These are phyloP conservation scores for Otatea glauca DNA, from an alignment of 176 grass and related monocot species.

Conservation along the genomic window DNA sequence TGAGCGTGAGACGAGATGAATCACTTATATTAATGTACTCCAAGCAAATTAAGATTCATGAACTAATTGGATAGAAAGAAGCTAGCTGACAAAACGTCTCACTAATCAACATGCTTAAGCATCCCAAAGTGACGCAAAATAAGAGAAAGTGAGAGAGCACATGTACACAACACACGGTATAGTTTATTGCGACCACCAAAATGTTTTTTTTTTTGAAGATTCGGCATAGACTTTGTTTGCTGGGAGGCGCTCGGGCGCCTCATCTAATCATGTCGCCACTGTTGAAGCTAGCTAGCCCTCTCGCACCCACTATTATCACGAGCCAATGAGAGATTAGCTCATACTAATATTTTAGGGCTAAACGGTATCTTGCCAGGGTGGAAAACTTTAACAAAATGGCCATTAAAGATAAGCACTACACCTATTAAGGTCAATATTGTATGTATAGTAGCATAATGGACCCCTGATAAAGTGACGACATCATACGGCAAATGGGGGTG, in stretches of 20 bases:
- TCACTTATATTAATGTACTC: not conserved
- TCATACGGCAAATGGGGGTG: slow-evolving; percentile 34
- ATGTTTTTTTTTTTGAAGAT: slow-evolving; percentile 15
- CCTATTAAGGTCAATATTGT: slow-evolving; percentile 54
- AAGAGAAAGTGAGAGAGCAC: slow-evolving; percentile 16
- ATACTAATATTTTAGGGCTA: slow-evolving; percentile 52
- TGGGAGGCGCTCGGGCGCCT: slow-evolving; percentile 52
- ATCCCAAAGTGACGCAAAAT: not conserved
- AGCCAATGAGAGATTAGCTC: slow-evolving; percentile 35
- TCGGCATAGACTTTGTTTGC: slow-evolving; percentile 57
- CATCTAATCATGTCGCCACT: slow-evolving; percentile 62
- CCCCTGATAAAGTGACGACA: slow-evolving; percentile 55
- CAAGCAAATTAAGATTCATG: not conserved
- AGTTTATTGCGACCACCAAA: slow-evolving; percentile 23
- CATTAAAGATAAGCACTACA: slow-evolving; percentile 64
- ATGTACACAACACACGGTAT: slow-evolving; percentile 31
- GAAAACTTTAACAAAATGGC: slow-evolving; percentile 49
- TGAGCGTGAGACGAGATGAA: not conserved
- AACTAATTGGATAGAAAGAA: not conserved
- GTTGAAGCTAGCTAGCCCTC: slow-evolving; percentile 39
- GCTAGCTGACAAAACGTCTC: not conserved
- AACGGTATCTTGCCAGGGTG: slow-evolving; percentile 59
- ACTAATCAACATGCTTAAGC: slow-evolving; percentile 22
- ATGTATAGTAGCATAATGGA: slow-evolving; percentile 43
- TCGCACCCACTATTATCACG: slow-evolving; percentile 45